Percentiles rank a stretch among this genome's conserved stretches.
These are phyloP conservation scores for Komagataella pastoris DNA, from an alignment of 805 yeast genomes.

Conservation along the genomic window DNA sequence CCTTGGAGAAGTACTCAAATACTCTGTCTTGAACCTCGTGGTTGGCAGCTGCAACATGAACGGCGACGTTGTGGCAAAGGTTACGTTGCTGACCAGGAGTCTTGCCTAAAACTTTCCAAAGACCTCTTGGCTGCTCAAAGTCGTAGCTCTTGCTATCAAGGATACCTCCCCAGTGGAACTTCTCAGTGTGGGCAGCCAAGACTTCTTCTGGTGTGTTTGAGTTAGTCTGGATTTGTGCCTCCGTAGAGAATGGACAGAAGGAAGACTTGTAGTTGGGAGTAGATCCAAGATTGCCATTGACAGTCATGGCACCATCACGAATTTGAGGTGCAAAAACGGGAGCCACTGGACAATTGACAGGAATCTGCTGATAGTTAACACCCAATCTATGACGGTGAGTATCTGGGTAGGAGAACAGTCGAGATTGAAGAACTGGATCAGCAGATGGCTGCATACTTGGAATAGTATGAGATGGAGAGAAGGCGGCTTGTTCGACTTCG, in stretches of 20 bases:
- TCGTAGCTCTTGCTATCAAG: constrained; percentile 42
- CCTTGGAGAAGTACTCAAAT: constrained; percentile 62
- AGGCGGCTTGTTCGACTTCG: constrained; percentile 77
- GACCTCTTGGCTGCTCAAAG: constrained; percentile 61
- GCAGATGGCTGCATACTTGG: constrained; percentile 76
- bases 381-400: constrained; percentile 79
- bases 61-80: constrained; percentile 74
- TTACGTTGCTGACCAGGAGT: constrained; percentile 76
- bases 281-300: constrained; percentile 60
- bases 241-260: not conserved
- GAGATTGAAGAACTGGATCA: constrained; percentile 74
- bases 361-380: constrained; percentile 68
- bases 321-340: constrained; percentile 52
- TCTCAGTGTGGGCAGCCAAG: constrained; percentile 27
- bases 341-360: constrained; percentile 74
- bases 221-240: constrained; percentile 33
- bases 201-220: constrained; percentile 21
- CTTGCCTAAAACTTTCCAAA: constrained; percentile 69
- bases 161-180: constrained; percentile 73
- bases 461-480: constrained; percentile 75
- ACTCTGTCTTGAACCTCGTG: constrained; percentile 71
- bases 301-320: constrained; percentile 72
- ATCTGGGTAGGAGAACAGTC: constrained; percentile 74
- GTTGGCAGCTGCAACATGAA: constrained; percentile 56
- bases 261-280: constrained; percentile 50